A percentile compares a stretch with the other conserved stretches of the same genome.
These are phyloP conservation scores for Hirschioporus abietinus DNA, from an alignment of 768 basidiomycete species.

Conservation along the genomic window DNA sequence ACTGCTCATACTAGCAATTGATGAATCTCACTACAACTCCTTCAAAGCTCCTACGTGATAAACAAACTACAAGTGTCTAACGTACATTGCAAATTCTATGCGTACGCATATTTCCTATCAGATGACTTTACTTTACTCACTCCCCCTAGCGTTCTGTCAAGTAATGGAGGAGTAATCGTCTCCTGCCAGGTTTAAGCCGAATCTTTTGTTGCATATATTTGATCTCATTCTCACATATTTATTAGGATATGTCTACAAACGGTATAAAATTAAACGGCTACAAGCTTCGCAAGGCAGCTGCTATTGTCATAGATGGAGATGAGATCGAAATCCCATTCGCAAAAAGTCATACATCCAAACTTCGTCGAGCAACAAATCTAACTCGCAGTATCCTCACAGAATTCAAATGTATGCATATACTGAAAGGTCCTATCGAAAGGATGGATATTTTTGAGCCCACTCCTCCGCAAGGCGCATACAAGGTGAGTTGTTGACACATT, in stretches of 20 bases:
- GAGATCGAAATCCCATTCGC: constrained; percentile 61
- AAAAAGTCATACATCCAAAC: constrained; percentile 34
- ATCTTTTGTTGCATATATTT: not conserved
- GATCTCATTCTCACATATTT: constrained; percentile 4
- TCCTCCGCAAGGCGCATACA: constrained; percentile 49
- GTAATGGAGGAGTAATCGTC: constrained; percentile 66
- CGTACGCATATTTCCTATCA: constrained; percentile 36
- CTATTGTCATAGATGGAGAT: constrained; percentile 78
- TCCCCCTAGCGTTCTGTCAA: constrained; percentile 53
- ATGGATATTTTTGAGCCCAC: constrained; percentile 56
- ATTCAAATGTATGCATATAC: constrained; percentile 61
- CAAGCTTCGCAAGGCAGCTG: constrained; percentile 56
- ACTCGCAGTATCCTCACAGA: constrained; percentile 29
- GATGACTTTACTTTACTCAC: constrained; percentile 5
- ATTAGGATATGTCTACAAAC: constrained; percentile 72
- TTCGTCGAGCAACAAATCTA: constrained; percentile 1
- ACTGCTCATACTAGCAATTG: not conserved
- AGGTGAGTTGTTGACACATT: constrained; percentile 32
- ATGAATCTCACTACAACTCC: constrained; percentile 1
- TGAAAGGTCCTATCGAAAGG: constrained; percentile 49
- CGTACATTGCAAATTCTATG: constrained; percentile 75
- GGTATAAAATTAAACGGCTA: constrained; percentile 69
- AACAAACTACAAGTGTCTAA: constrained; percentile 59
- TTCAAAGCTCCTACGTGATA: constrained; percentile 51
- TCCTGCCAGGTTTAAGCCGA: constrained; percentile 60